A percentile compares a stretch with the other conserved stretches of the same genome.
Conservation (phyloP, 1,284 basidiomycete genomes). For the Irpex sp. region DNA sequence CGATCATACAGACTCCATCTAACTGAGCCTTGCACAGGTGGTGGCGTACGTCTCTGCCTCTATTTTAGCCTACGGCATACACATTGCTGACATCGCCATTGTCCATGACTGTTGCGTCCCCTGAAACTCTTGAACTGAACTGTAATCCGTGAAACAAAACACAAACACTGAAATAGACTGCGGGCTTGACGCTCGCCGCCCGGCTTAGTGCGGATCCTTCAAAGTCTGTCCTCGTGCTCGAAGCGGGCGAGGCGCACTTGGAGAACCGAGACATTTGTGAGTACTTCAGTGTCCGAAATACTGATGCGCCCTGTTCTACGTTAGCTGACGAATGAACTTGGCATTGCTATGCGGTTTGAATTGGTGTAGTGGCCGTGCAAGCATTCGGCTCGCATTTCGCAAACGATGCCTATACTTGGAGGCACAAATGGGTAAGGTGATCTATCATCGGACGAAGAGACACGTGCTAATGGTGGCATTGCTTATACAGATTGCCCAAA, state of each 20-base stretch:
- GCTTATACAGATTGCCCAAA: slow-evolving; percentile 8
- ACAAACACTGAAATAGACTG: slow-evolving; percentile 6
- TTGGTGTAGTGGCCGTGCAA: background rate
- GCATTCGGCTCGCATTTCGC: background rate
- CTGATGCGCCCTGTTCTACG: background rate
- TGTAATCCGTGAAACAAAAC: background rate
- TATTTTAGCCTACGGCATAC: background rate
- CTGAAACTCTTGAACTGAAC: background rate
- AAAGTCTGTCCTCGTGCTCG: slow-evolving; percentile 33
- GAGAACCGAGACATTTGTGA: slow-evolving; percentile 28
- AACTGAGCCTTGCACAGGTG: slow-evolving; percentile 9
- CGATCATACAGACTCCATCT: background rate
- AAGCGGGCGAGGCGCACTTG: slow-evolving; percentile 33
- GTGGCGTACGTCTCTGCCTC: slow-evolving; percentile 1
- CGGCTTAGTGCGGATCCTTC: slow-evolving; percentile 23
- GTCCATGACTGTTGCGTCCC: background rate
- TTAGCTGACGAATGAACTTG: background rate
- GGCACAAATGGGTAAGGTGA: background rate
- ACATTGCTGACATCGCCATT: background rate
- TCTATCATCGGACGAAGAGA: background rate
- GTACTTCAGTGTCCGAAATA: slow-evolving; percentile 1
- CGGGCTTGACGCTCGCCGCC: slow-evolving; percentile 23
- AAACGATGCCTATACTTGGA: background rate
- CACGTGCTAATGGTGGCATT: background rate
- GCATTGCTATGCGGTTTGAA: too few species aligned